Conservation (phyloP, 306 rosid genomes). For the Sophora flavescens region DNA sequence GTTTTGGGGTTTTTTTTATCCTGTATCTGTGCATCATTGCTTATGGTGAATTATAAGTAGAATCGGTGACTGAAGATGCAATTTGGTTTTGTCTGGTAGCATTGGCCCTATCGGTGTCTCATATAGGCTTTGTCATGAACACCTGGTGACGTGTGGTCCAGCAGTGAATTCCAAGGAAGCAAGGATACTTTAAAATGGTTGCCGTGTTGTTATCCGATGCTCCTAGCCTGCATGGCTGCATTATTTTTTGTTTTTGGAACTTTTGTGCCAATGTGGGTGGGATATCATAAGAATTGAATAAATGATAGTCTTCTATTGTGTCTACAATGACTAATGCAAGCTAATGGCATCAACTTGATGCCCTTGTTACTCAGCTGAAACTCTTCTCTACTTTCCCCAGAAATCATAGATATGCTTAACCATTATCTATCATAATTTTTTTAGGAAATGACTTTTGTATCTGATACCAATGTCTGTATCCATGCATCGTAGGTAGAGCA, state of each 20-base stretch:
- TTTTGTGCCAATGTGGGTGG: not conserved
- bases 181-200: not conserved
- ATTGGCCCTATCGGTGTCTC: not conserved
- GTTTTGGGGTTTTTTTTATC: too few relatives aligned
- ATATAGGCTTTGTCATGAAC: not conserved
- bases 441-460: not conserved
- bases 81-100: not conserved
- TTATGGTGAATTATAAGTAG: not conserved
- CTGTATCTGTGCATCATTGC: not conserved
- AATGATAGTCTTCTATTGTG: not conserved
- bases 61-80: not conserved
- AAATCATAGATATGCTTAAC: not conserved
- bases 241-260: not conserved
- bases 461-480: not conserved
- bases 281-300: not conserved
- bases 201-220: not conserved
- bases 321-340: not conserved
- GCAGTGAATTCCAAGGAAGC: not conserved
- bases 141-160: not conserved
- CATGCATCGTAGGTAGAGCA: not conserved
- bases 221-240: not conserved
- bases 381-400: not conserved
- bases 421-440: not conserved
- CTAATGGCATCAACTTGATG: conserved; percentile 4
- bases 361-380: not conserved